Percentiles rank a stretch among this genome's conserved stretches.
phyloP scores from a whole-genome alignment of 768 basidiomycete species.

The Clitopilus hobsonii region DNA sequence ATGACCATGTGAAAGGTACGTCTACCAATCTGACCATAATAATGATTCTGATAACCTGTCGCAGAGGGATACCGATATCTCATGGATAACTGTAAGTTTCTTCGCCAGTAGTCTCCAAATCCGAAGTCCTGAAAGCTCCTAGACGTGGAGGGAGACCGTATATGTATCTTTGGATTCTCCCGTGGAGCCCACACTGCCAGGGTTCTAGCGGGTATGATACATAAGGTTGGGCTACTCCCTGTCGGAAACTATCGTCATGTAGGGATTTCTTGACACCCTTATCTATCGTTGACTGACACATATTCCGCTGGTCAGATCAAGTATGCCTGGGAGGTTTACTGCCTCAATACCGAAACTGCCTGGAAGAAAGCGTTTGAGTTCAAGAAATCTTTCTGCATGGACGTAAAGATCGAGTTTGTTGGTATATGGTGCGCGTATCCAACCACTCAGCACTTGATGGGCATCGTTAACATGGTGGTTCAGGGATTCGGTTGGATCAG shows the following conservation, averaged over 20 bases:
- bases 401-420: conserved; percentile 45
- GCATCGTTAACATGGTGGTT: neutral
- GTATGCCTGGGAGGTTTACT: conserved; percentile 15
- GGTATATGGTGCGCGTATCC: conserved; percentile 36
- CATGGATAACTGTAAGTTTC: conserved; percentile 48
- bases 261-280: conserved; percentile 11
- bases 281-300: conserved; percentile 55
- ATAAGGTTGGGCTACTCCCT: conserved; percentile 43
- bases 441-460: neutral
- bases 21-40: too few species aligned
- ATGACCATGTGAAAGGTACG: conserved; percentile 47
- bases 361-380: conserved; percentile 43
- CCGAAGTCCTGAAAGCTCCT: neutral
- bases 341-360: neutral
- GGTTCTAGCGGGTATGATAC: conserved; percentile 50
- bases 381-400: conserved; percentile 43
- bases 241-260: conserved; percentile 32
- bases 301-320: conserved; percentile 40
- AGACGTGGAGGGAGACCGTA: conserved; percentile 44
- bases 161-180: conserved; percentile 67
- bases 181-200: conserved; percentile 55
- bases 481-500: neutral
- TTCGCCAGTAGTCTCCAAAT: neutral
- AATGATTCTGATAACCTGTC: neutral
- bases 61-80: conserved; percentile 53